Evolutionary conservation across 2,329 filamentous ascomycete genomes (phyloP).

Genomic region (Paecilomyces sp.): DNA sequence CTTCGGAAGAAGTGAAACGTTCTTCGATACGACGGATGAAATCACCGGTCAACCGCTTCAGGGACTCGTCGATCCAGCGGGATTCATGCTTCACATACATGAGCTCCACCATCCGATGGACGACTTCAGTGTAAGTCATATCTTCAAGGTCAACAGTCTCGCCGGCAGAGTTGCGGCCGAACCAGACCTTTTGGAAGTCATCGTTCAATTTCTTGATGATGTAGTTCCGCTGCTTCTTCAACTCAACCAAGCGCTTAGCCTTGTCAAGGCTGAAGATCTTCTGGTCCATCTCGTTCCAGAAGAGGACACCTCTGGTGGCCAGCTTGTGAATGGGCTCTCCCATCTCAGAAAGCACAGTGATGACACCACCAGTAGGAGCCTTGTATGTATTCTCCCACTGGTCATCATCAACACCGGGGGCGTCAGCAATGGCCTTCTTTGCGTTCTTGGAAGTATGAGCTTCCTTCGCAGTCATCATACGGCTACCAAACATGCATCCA

Average conservation of each 20-base stretch:
- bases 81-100: constrained; percentile 87
- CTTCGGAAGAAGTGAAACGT: constrained; percentile 70
- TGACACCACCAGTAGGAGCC: constrained; percentile 81
- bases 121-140: constrained; percentile 89
- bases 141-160: constrained; percentile 83
- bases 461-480: constrained; percentile 93
- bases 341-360: constrained; percentile 98
- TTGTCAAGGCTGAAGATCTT: constrained; percentile 97
- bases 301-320: constrained; percentile 86
- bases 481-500: constrained; percentile 81
- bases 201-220: constrained; percentile 95
- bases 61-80: constrained; percentile 85
- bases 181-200: constrained; percentile 97
- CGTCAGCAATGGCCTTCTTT: constrained; percentile 84
- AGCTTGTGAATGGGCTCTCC: constrained; percentile 99
- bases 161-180: constrained; percentile 74
- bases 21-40: constrained; percentile 97
- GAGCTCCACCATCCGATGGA: constrained; percentile 78
- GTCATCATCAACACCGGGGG: constrained; percentile 69
- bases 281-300: constrained; percentile 98
- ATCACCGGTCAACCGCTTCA: constrained; percentile 77
- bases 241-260: constrained; percentile 79
- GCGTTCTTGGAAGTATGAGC: constrained; percentile 79
- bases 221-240: constrained; percentile 81
- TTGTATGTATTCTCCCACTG: constrained; percentile 94